Evolutionary conservation across 768 basidiomycete genomes (phyloP).

Genomic region (Mycena belliarum): DNA sequence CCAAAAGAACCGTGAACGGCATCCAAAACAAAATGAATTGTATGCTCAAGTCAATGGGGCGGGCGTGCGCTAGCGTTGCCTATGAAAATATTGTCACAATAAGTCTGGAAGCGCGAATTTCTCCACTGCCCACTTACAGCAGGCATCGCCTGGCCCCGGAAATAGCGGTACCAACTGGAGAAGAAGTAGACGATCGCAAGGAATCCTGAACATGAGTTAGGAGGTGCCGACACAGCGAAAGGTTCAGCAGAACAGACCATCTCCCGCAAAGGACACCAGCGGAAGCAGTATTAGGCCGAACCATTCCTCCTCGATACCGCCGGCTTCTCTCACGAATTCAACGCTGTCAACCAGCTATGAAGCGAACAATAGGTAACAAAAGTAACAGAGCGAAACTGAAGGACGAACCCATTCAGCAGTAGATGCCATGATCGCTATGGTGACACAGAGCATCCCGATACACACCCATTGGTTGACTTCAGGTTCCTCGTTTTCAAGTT

Average conservation of each 20-base stretch:
- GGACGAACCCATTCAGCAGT: conserved; percentile 71
- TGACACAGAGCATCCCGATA: conserved; percentile 49
- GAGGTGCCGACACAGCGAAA: background rate
- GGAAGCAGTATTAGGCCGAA: conserved; percentile 75
- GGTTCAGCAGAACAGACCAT: conserved; percentile 38
- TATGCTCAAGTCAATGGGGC: conserved; percentile 76
- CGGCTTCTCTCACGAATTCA: conserved; percentile 47
- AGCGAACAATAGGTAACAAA: background rate
- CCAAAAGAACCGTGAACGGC: conserved; percentile 67
- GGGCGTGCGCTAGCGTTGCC: conserved; percentile 60
- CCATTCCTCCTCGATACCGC: conserved; percentile 60
- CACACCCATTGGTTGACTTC: conserved; percentile 67
- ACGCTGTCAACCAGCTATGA: conserved; percentile 65
- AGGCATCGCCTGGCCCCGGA: conserved; percentile 40
- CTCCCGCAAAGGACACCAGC: conserved; percentile 69
- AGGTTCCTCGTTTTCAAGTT: conserved; percentile 43
- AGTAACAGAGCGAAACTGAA: background rate
- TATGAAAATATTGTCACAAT: background rate
- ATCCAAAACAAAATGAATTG: conserved; percentile 82
- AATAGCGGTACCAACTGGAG: conserved; percentile 33
- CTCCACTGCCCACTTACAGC: conserved; percentile 31
- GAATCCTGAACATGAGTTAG: conserved; percentile 22
- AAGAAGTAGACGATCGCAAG: conserved; percentile 61
- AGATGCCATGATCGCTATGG: conserved; percentile 62
- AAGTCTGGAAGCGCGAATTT: background rate